Conservation (phyloP, 257 asterid species). For the Solanum piurae region DNA sequence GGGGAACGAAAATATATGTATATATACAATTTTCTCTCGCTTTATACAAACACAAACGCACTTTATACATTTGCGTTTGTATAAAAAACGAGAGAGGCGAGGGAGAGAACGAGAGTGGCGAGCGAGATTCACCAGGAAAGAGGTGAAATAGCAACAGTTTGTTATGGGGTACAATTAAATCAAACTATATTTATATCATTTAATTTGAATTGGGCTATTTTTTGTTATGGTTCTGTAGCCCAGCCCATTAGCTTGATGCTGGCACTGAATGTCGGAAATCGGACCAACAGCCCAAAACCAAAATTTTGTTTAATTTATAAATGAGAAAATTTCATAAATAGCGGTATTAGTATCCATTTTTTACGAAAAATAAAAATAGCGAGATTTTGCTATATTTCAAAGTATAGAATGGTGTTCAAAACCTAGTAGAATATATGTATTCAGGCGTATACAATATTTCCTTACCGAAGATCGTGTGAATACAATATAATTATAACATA, state of each 20-base stretch:
- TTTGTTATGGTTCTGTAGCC: not conserved
- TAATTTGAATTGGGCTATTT: not conserved
- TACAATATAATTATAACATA: not conserved
- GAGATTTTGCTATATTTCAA: not conserved
- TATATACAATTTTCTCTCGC: too few relatives aligned
- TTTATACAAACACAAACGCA: too few relatives aligned
- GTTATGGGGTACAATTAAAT: too few relatives aligned
- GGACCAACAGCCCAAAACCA: not conserved
- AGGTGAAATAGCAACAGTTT: too few relatives aligned
- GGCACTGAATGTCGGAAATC: not conserved
- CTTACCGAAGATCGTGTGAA: not conserved
- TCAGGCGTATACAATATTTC: not conserved
- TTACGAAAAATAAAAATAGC: not conserved
- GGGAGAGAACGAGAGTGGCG: too few relatives aligned
- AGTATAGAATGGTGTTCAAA: not conserved
- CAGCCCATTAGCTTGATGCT: not conserved
- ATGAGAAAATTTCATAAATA: not conserved
- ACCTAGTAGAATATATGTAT: not conserved
- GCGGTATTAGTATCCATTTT: not conserved
- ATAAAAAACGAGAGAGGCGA: too few relatives aligned
- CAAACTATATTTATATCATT: too few relatives aligned
- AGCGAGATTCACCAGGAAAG: too few relatives aligned
- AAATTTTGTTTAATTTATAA: not conserved
- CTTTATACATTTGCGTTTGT: too few relatives aligned
- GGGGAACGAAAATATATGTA: too few relatives aligned